phyloP scores from a whole-genome alignment of 345 rosid genomes.

The Eucalyptus coolabah region DNA sequence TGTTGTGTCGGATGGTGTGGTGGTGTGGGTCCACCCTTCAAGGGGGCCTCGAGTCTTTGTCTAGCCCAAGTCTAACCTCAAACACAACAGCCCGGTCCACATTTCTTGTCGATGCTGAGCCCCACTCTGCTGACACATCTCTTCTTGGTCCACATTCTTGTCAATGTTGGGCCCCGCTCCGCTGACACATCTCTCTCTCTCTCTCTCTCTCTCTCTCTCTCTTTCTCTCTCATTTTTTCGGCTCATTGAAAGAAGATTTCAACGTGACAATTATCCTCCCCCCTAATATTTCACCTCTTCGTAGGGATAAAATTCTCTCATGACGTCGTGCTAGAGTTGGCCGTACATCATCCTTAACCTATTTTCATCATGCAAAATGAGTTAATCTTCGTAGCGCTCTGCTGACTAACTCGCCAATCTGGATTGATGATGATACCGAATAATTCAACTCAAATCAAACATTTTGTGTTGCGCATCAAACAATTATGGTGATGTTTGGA shows the following conservation, averaged over 20 bases:
- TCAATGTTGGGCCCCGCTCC: too few species aligned
- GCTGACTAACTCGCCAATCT: fast-evolving
- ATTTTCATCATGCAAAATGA: not conserved
- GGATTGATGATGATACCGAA: not conserved
- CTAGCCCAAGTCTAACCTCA: not conserved
- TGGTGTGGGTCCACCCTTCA: not conserved
- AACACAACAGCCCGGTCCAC: not conserved
- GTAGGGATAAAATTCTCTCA: fast-evolving
- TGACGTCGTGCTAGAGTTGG: not conserved
- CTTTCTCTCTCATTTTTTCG: not conserved
- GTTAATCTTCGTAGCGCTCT: fast-evolving
- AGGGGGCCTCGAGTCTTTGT: not conserved
- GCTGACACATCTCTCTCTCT: not conserved
- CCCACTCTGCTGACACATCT: not conserved
- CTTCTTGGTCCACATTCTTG: not conserved
- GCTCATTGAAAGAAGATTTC: not conserved
- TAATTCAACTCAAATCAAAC: not conserved
- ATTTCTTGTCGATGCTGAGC: not conserved
- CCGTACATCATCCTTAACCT: not conserved
- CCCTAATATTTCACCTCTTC: not conserved
- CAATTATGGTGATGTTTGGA: not conserved
- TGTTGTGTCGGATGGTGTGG: not conserved
- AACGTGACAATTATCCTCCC: not conserved
- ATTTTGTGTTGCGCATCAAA: fast-evolving
- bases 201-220: not conserved